Evolutionary conservation across 192 early-diverging fungal species (phyloP).

Genomic region (Rhizophagus clarus): DNA sequence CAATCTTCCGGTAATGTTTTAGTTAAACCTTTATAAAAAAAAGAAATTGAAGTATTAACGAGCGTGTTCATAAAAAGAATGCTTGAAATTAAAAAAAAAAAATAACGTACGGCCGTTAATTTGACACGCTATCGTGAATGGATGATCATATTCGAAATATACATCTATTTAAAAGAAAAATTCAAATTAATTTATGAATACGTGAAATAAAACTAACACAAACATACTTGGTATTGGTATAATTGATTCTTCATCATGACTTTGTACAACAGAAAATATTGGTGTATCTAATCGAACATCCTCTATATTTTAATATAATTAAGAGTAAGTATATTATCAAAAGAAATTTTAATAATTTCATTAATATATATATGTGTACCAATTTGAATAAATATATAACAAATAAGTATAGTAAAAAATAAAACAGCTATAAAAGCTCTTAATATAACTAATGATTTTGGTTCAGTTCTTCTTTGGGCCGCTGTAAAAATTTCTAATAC

Average conservation of each 20-base stretch:
- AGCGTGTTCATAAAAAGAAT: neutral
- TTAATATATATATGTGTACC: neutral
- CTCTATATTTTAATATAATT: neutral
- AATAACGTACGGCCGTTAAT: neutral
- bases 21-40: neutral
- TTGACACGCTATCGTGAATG: neutral
- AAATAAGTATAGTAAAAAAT: neutral
- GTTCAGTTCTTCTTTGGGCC: neutral
- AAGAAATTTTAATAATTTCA: too few relatives aligned
- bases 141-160: neutral
- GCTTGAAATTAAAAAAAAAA: neutral
- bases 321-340: too few relatives aligned
- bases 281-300: neutral
- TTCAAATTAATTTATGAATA: neutral
- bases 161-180: neutral
- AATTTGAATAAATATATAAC: neutral
- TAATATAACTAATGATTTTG: neutral
- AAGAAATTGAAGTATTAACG: too few relatives aligned
- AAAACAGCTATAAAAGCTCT: neutral
- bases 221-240: neutral
- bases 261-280: neutral
- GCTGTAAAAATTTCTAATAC: neutral
- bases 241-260: neutral
- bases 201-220: neutral
- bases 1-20: neutral